Conservation (phyloP, 2,329 filamentous ascomycete species). For the Fonsecaea erecta region DNA sequence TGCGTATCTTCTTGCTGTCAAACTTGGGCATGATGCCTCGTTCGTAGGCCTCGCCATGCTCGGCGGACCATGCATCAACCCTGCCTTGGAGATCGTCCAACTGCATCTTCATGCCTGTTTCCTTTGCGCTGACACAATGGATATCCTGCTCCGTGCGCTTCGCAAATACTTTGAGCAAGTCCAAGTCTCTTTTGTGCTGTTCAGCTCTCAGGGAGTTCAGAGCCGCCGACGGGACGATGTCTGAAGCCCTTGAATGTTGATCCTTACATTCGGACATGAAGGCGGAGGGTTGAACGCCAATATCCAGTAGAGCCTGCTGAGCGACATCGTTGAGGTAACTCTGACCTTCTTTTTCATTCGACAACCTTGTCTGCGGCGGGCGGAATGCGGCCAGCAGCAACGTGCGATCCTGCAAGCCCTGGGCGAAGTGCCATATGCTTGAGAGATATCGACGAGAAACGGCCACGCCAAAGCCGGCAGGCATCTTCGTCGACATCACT, state of each 20-base stretch:
- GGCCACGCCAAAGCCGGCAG: not conserved
- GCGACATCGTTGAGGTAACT: not conserved
- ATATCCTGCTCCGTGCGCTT: slow-evolving; percentile 29
- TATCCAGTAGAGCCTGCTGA: not conserved
- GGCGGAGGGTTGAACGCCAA: too few relatives aligned
- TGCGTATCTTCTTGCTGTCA: slow-evolving; percentile 38
- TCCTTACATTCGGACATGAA: too few relatives aligned
- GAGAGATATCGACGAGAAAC: not conserved
- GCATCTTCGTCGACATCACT: slow-evolving; percentile 23
- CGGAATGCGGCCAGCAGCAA: not conserved
- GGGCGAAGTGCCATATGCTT: not conserved
- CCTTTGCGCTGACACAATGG: too few relatives aligned
- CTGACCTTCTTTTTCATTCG: not conserved
- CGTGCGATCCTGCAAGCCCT: not conserved
- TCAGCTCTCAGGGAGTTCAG: not conserved
- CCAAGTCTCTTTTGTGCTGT: not conserved
- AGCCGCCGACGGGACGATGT: not conserved
- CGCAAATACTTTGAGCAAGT: slow-evolving; percentile 3
- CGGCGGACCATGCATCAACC: slow-evolving; percentile 38
- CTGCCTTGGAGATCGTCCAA: slow-evolving; percentile 35
- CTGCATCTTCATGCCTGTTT: too few relatives aligned
- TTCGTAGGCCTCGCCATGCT: slow-evolving; percentile 42
- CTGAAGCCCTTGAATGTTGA: not conserved
- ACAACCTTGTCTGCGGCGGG: not conserved
- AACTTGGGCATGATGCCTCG: slow-evolving; percentile 42